phyloP scores from a whole-genome alignment of 2,329 filamentous ascomycete genomes.

The Diaporthe ampelina region DNA sequence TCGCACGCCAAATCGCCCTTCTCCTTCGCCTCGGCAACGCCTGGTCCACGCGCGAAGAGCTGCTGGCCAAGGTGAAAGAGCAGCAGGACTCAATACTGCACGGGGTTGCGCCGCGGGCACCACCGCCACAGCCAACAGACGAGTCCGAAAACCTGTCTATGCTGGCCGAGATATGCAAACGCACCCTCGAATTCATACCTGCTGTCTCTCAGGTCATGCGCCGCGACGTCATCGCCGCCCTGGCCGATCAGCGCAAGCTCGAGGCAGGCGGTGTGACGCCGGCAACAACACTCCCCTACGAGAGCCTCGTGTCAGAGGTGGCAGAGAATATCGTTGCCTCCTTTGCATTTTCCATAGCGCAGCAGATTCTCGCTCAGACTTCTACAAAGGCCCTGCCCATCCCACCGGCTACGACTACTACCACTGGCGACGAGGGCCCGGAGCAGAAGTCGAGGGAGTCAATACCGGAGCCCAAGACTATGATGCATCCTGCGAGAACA shows the following conservation, averaged over 20 bases:
- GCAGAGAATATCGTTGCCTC: constrained; percentile 83
- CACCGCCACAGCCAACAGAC: constrained; percentile 64
- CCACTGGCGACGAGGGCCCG: constrained; percentile 55
- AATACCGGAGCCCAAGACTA: constrained; percentile 77
- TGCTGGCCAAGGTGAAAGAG: constrained; percentile 72
- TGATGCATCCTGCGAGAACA: constrained; percentile 76
- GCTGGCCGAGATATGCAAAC: constrained; percentile 87
- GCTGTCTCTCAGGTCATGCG: constrained; percentile 84
- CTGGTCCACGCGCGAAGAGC: constrained; percentile 72
- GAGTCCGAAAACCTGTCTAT: constrained; percentile 82
- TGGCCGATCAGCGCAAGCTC: constrained; percentile 57
- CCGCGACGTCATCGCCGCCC: constrained; percentile 79
- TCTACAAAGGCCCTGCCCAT: constrained; percentile 77
- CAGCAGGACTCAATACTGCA: constrained; percentile 71
- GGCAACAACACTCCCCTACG: constrained; percentile 42
- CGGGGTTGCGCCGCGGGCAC: constrained; percentile 67
- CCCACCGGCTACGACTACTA: constrained; percentile 68
- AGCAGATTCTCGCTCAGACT: constrained; percentile 83
- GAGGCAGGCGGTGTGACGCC: constrained; percentile 52
- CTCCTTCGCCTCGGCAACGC: constrained; percentile 87
- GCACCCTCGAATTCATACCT: constrained; percentile 87
- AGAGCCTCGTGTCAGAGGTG: constrained; percentile 62
- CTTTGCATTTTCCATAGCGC: constrained; percentile 82
- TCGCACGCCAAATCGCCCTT: constrained; percentile 87
- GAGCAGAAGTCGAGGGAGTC: constrained; percentile 69